These are phyloP conservation scores for Blastocladiella britannica DNA, from an alignment of 192 early-diverging fungal genomes.

Conservation along the genomic window DNA sequence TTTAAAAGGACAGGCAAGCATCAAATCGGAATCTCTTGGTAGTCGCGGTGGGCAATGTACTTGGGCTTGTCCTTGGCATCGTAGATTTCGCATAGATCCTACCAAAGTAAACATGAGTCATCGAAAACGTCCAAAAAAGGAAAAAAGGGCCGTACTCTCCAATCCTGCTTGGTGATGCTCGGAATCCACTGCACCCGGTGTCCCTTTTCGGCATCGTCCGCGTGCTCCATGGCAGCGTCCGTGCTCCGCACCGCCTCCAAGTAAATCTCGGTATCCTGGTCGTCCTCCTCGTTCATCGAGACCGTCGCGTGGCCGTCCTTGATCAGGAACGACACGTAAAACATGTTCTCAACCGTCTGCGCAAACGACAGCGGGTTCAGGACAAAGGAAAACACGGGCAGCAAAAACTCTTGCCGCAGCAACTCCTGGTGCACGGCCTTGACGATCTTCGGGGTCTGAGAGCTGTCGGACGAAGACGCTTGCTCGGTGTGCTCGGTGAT, in stretches of 20 bases:
- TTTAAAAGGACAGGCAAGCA: too few relatives aligned
- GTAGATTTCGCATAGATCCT: too few relatives aligned
- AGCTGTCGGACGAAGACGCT: conserved; percentile 57
- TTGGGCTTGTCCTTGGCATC: too few relatives aligned
- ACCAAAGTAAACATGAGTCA: too few relatives aligned
- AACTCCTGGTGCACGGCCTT: conserved; percentile 29
- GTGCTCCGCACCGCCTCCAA: neutral
- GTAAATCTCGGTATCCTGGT: neutral
- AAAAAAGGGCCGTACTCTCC: neutral
- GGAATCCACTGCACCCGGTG: neutral
- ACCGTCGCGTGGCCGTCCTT: conserved; percentile 62
- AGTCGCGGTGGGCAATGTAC: too few relatives aligned
- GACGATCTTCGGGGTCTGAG: conserved; percentile 74
- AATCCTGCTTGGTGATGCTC: neutral
- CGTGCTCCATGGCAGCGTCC: neutral
- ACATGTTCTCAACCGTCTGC: conserved; percentile 91
- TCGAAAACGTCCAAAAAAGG: neutral
- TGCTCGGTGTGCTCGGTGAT: conserved; percentile 26
- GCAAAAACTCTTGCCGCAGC: conserved; percentile 26
- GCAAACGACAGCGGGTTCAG: conserved; percentile 75
- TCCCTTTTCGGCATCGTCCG: neutral
- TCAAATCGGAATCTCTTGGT: too few relatives aligned
- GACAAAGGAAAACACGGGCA: conserved; percentile 58
- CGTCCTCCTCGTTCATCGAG: conserved; percentile 43
- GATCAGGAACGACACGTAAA: conserved; percentile 89